Percentiles rank a stretch among this genome's conserved stretches.
phyloP scores from a whole-genome alignment of 768 basidiomycete species.

The Omphalotus guepiniiformis region DNA sequence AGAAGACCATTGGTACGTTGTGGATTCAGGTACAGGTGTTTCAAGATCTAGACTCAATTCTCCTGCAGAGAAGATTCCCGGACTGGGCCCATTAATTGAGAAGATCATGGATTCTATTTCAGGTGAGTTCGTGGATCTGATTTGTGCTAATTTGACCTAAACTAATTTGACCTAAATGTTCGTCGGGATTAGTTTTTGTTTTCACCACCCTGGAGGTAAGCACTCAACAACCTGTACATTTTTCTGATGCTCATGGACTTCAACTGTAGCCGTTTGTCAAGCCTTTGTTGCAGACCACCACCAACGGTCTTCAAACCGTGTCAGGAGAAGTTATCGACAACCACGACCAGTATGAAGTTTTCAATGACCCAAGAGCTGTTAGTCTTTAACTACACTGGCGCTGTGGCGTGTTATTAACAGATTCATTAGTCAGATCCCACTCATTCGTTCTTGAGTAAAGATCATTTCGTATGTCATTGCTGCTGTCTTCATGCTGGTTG shows the following conservation, averaged over 20 bases:
- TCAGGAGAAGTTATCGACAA: slow-evolving; percentile 77
- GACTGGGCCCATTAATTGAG: slow-evolving; percentile 67
- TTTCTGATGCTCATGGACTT: background rate
- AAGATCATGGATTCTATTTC: slow-evolving; percentile 74
- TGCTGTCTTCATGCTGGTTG: background rate
- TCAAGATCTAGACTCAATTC: background rate
- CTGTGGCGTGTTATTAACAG: background rate
- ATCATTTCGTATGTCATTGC: slow-evolving; percentile 72
- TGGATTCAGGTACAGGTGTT: background rate
- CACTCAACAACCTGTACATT: background rate
- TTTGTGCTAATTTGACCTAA: background rate
- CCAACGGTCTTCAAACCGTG: slow-evolving; percentile 52
- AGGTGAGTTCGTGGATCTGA: slow-evolving; percentile 35
- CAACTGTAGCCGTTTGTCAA: slow-evolving; percentile 68
- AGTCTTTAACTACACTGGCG: slow-evolving; percentile 18
- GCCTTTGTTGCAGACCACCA: slow-evolving; percentile 71
- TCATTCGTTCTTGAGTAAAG: slow-evolving; percentile 85
- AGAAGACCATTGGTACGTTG: slow-evolving; percentile 58
- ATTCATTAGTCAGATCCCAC: slow-evolving; percentile 71
- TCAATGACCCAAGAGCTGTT: slow-evolving; percentile 77
- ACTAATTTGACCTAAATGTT: background rate
- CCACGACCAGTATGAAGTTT: slow-evolving; percentile 83
- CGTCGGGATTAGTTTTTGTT: slow-evolving; percentile 56
- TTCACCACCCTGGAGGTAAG: slow-evolving; percentile 82
- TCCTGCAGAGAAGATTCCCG: slow-evolving; percentile 73